These are phyloP conservation scores for Dillenia turbinata DNA, from an alignment of 164 flowering plant species.

Conservation along the genomic window DNA sequence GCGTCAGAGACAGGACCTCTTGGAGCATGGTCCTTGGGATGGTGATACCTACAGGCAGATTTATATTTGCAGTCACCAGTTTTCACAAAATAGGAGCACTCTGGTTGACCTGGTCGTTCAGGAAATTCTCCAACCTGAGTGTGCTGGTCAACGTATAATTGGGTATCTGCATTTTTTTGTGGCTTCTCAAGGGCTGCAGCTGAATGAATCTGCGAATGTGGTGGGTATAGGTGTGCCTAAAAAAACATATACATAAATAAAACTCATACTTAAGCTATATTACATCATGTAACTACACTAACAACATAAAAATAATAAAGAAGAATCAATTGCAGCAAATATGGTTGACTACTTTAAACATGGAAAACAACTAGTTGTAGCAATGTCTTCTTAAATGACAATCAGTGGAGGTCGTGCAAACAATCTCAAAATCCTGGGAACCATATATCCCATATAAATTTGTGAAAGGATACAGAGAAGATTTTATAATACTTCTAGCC, in stretches of 20 bases:
- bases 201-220: slow-evolving; percentile 38
- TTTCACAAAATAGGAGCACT: slow-evolving; percentile 74
- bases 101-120: slow-evolving; percentile 85
- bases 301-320: too few species aligned
- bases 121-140: slow-evolving; percentile 62
- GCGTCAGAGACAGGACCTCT: slow-evolving; percentile 34
- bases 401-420: too few species aligned
- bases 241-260: slow-evolving; percentile 17
- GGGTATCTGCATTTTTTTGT: slow-evolving; percentile 21
- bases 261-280: not conserved
- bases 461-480: too few species aligned
- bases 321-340: too few species aligned
- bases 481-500: too few species aligned
- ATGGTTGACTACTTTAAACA: too few species aligned
- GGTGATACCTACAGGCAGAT: slow-evolving; percentile 80
- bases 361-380: too few species aligned
- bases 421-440: too few species aligned
- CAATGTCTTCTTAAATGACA: too few species aligned
- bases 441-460: too few species aligned
- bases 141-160: slow-evolving; percentile 33
- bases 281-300: too few species aligned
- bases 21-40: slow-evolving; percentile 55
- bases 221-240: slow-evolving; percentile 49
- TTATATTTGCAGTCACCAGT: slow-evolving; percentile 86
- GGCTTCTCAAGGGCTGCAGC: slow-evolving; percentile 38